phyloP scores from a whole-genome alignment of 1,139 yeast genomes.

The Hansenula sp. region DNA sequence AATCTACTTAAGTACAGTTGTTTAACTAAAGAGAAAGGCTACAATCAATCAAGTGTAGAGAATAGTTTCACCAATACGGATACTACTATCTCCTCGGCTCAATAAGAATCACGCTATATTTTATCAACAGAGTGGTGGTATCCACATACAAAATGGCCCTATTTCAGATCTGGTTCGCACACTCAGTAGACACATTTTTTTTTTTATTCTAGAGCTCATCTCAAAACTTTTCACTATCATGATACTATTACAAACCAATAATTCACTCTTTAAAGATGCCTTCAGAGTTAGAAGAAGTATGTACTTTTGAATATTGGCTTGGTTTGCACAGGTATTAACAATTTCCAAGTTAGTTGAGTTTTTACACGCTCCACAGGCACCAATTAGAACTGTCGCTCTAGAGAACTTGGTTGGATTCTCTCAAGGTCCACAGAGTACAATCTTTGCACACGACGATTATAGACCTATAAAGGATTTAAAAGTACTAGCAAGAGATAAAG shows the following conservation, averaged over 20 bases:
- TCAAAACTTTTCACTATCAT: background rate
- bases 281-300: slow-evolving; percentile 10
- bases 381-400: slow-evolving; percentile 80
- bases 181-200: background rate
- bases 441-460: slow-evolving; percentile 68
- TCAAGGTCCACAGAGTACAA: slow-evolving; percentile 56
- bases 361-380: slow-evolving; percentile 70
- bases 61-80: too few species aligned
- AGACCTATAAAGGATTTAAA: slow-evolving; percentile 76
- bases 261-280: slow-evolving; percentile 6
- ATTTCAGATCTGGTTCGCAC: background rate
- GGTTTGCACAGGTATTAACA: background rate
- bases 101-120: too few species aligned
- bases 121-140: too few species aligned
- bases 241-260: background rate
- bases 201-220: background rate
- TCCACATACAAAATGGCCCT: too few species aligned
- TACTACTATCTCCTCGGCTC: too few species aligned
- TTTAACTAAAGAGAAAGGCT: too few species aligned
- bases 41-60: too few species aligned
- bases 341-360: slow-evolving; percentile 65
- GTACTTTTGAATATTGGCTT: background rate
- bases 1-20: too few species aligned
- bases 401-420: slow-evolving; percentile 84
- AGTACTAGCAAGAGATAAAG: slow-evolving; percentile 44